phyloP scores from a whole-genome alignment of 768 basidiomycete species.

The Postia placenta region DNA sequence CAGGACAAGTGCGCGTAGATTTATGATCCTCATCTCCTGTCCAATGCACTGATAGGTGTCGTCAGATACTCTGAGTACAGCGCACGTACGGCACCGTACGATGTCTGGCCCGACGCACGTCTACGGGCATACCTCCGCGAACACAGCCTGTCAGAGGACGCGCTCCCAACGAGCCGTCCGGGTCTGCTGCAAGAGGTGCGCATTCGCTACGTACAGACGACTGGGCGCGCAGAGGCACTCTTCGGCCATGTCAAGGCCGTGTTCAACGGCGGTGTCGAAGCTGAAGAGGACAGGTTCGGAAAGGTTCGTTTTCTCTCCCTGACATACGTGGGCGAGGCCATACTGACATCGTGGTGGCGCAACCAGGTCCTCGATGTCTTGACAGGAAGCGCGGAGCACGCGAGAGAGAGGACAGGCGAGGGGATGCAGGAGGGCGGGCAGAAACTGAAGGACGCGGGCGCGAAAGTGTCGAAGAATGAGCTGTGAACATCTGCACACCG shows the following conservation, averaged over 20 bases:
- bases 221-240: conserved; percentile 48
- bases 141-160: conserved; percentile 64
- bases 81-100: conserved; percentile 53
- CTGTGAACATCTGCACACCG: too few species aligned
- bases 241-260: conserved; percentile 60
- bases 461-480: conserved; percentile 11
- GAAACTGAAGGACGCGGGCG: conserved; percentile 19
- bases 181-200: conserved; percentile 84
- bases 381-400: conserved; percentile 30
- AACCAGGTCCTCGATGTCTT: conserved; percentile 31
- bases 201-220: conserved; percentile 71
- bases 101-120: conserved; percentile 90
- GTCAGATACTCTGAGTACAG: conserved; percentile 47
- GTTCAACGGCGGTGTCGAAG: conserved; percentile 60
- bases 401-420: conserved; percentile 24
- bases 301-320: conserved; percentile 31
- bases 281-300: conserved; percentile 71
- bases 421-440: conserved; percentile 20
- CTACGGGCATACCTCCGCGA: conserved; percentile 85
- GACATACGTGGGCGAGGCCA: too few species aligned
- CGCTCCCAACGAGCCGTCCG: conserved; percentile 57
- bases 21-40: neutral
- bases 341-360: neutral
- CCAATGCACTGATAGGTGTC: neutral
- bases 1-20: conserved; percentile 50